These are phyloP conservation scores for Oryza longistaminata DNA, from an alignment of 176 grass and related monocot genomes.

Conservation along the genomic window DNA sequence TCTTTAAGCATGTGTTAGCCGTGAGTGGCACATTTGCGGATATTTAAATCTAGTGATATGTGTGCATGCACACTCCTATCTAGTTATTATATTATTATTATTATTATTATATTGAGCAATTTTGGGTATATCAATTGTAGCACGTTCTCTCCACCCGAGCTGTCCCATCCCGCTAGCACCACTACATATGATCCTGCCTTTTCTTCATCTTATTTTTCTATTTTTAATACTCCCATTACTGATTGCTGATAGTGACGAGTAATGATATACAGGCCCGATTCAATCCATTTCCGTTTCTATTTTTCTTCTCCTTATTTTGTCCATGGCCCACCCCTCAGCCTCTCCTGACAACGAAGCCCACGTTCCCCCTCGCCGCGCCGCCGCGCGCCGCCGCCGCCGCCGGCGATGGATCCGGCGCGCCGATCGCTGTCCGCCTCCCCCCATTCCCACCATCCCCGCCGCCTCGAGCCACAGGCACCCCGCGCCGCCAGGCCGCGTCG, in stretches of 20 bases:
- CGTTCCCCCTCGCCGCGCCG: conserved; percentile 16
- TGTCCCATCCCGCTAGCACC: too few species aligned
- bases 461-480: conserved; percentile 22
- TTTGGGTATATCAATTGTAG: too few species aligned
- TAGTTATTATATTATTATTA: too few species aligned
- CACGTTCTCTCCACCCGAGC: too few species aligned
- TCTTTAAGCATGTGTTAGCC: too few species aligned
- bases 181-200: too few species aligned
- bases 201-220: neutral
- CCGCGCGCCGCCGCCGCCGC: conserved; percentile 18
- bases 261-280: neutral
- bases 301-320: neutral
- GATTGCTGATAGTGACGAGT: neutral
- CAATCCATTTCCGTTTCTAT: conserved; percentile 5
- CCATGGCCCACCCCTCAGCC: conserved; percentile 20
- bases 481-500: conserved; percentile 37
- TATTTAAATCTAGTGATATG: too few species aligned
- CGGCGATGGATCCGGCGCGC: conserved; percentile 50
- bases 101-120: too few species aligned
- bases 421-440: conserved; percentile 38
- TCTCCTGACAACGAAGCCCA: conserved; percentile 23
- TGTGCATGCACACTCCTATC: too few species aligned
- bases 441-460: conserved; percentile 56
- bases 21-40: too few species aligned
- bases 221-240: neutral